Evolutionary conservation across 2,329 filamentous ascomycete species (phyloP).

Genomic region (Graphiopsis chlorocephala): DNA sequence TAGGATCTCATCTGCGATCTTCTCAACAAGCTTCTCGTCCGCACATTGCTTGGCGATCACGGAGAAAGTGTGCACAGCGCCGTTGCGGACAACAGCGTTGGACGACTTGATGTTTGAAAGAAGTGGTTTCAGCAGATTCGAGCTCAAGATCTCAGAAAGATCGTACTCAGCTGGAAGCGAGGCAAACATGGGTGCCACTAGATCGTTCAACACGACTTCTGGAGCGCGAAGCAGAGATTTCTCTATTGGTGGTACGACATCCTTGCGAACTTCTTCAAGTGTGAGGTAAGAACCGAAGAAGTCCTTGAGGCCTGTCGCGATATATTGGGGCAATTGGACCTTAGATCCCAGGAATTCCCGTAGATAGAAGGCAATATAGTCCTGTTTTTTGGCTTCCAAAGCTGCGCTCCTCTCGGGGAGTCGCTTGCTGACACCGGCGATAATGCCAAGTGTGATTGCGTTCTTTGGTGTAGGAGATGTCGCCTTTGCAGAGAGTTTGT

Average conservation of each 20-base stretch:
- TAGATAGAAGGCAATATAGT: conserved; percentile 78
- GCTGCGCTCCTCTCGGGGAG: conserved; percentile 61
- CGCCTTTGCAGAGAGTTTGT: conserved; percentile 66
- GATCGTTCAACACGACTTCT: conserved; percentile 78
- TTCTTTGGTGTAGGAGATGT: conserved; percentile 64
- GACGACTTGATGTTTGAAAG: conserved; percentile 90
- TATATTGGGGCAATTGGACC: conserved; percentile 65
- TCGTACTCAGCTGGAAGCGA: conserved; percentile 71
- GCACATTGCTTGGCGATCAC: conserved; percentile 62
- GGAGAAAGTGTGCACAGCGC: conserved; percentile 71
- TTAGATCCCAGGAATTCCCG: conserved; percentile 83
- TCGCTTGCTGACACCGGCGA: conserved; percentile 82
- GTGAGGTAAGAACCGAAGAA: conserved; percentile 78
- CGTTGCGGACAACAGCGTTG: conserved; percentile 72
- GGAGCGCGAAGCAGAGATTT: conserved; percentile 86
- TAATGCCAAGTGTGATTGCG: conserved; percentile 74
- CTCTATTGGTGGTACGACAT: conserved; percentile 78
- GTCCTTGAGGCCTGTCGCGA: conserved; percentile 71
- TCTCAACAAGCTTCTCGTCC: conserved; percentile 59
- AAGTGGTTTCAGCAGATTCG: conserved; percentile 77
- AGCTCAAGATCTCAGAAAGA: conserved; percentile 68
- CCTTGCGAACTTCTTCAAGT: conserved; percentile 69
- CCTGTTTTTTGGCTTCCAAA: conserved; percentile 64
- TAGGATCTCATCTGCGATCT: conserved; percentile 74
- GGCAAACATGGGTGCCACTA: conserved; percentile 69